A percentile compares a stretch with the other conserved stretches of the same genome.
phyloP scores from a whole-genome alignment of 148 eudicot species.

The Silene uniflora region DNA sequence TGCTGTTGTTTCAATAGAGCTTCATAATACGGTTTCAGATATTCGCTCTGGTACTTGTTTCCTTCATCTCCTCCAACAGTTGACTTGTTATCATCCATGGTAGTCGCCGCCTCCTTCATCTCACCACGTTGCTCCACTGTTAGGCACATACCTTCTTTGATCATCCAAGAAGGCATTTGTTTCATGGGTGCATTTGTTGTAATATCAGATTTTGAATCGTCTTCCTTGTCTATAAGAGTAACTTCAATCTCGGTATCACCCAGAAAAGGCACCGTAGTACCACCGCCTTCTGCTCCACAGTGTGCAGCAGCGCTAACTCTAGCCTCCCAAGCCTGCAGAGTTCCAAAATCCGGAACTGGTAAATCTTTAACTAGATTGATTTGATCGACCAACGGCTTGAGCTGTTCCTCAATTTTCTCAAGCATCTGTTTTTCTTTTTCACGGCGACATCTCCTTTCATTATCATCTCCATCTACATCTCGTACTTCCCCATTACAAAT shows the following conservation, averaged over 20 bases:
- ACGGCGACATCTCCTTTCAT: conserved; percentile 86
- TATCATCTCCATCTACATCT: conserved; percentile 90
- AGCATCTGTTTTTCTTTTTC: conserved; percentile 83
- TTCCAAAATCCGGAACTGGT: conserved; percentile 76
- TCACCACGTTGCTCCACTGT: no score
- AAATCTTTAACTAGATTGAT: conserved; percentile 79
- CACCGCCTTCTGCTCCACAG: conserved; percentile 70
- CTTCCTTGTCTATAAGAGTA: conserved; percentile 56
- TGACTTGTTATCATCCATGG: no score
- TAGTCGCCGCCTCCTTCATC: no score
- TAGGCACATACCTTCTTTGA: no score
- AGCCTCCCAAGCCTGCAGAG: conserved; percentile 83
- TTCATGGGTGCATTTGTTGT: no score
- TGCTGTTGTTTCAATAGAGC: no score
- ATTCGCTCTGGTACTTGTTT: no score
- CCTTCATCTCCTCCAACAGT: no score
- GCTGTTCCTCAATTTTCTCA: conserved; percentile 83
- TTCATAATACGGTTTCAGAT: no score
- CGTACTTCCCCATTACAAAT: conserved; percentile 84
- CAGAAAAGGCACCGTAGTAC: conserved; percentile 81
- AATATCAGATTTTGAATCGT: conserved; percentile 35
- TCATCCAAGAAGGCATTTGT: no score
- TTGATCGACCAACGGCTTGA: conserved; percentile 83
- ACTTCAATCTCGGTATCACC: conserved; percentile 94
- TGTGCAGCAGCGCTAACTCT: no score